These are phyloP conservation scores for Aphanomyces astaci DNA, from an alignment of 352 stramenopile genomes.

Conservation along the genomic window DNA sequence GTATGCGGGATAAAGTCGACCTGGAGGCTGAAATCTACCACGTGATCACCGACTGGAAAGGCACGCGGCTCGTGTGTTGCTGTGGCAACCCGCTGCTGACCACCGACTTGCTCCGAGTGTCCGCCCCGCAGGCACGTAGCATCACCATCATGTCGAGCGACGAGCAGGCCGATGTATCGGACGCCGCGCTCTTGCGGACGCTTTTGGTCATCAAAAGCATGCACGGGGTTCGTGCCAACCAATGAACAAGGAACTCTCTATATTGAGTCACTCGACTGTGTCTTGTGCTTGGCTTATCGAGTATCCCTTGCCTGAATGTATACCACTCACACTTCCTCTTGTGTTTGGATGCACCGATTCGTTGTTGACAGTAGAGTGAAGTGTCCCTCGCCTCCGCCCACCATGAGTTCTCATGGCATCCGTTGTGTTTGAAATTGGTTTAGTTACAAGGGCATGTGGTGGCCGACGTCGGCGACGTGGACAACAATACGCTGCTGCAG, in stretches of 20 bases:
- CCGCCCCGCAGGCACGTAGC: slow-evolving; percentile 51
- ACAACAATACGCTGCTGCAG: slow-evolving; percentile 74
- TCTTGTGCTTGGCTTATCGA: too few species aligned
- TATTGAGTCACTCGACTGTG: too few species aligned
- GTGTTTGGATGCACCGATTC: too few species aligned
- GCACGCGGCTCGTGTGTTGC: slow-evolving; percentile 72
- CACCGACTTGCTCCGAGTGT: slow-evolving; percentile 71
- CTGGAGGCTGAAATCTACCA: slow-evolving; percentile 64
- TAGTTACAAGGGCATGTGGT: slow-evolving; percentile 73
- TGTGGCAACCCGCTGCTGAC: slow-evolving; percentile 70
- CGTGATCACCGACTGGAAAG: slow-evolving; percentile 44
- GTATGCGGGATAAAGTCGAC: slow-evolving; percentile 67
- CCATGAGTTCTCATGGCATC: too few species aligned
- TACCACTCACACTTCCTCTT: too few species aligned
- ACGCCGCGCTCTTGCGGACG: slow-evolving; percentile 63
- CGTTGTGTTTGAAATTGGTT: too few species aligned
- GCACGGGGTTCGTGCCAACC: slow-evolving; percentile 42
- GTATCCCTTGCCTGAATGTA: too few species aligned
- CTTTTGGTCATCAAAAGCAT: slow-evolving; percentile 76
- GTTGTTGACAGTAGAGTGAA: too few species aligned
- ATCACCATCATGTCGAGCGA: slow-evolving; percentile 78
- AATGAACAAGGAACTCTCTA: too few species aligned
- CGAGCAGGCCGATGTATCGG: slow-evolving; percentile 69
- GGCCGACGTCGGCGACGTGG: slow-evolving; percentile 78
- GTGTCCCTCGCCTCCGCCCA: too few species aligned